Base-by-base conservation (phyloP, 2,329 filamentous ascomycete genomes). In the Exophiala sp. region DNA sequence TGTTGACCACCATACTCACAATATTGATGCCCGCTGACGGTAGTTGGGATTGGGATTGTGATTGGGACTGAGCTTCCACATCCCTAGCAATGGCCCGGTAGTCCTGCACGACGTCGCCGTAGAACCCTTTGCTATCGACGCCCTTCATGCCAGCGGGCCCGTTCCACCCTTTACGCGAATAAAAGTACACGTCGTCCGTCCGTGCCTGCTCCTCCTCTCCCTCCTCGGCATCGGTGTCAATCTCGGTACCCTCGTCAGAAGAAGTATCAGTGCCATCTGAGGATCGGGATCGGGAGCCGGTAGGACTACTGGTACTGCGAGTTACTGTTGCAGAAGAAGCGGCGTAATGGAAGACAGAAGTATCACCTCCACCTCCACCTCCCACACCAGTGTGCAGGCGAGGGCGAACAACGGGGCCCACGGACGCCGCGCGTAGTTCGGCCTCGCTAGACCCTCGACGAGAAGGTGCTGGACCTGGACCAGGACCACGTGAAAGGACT, bases 131-230 rank as follows among this genome's bases (percentile, higher is more conserved):
- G 44, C 23, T 43, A 7, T 45, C 40, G 35, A 19, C 51, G 21
- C 40, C 46, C 13, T 18, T 46, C 14, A 40, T 35, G 13, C 38
- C 45, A 6, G 54, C 54, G 8, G 39, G 23, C 16, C 54, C 54
- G 22, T 57, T 54, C 54, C 54, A 57, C 2, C 48, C 54, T 29
- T 54, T 57, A 40, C 54, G 54, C 1, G 54, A 57, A 19, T 52
- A 45, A 21, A 54, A 57, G 39, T 57, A 57, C 24, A 43, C 43
- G 14, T 57, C 54, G 16, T 57, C 54, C n/a, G 48, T 52, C 24
- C 30, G 9, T 6, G 6, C 30, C 10, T 34, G 7, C 11, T 11
- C 13, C 19, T 37, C 14, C 18, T n/a, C 34, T 37, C 19, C 34
- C 7, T n/a, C 5, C 7, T 18, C 34, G 14, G 18, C 18, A 18